phyloP scores from a whole-genome alignment of 129 eudicot genomes.

The carrot (Daucus carota) region DH1_v3.0 NC_030384.2:24590001-24590500 shows the following conservation, averaged over 20 bases:
- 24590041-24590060: slow-evolving; percentile 17
- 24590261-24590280: neutral
- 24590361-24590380: neutral
- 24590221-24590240: slow-evolving; percentile 87
- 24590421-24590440: neutral
- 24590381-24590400: neutral
- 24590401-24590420: neutral
- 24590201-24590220: slow-evolving; percentile 93
- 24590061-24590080: slow-evolving; percentile 16
- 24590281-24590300: too few species aligned
- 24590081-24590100: slow-evolving; percentile 10
- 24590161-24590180: slow-evolving; percentile 53
- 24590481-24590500: neutral
- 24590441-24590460: neutral
- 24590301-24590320: neutral
- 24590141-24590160: slow-evolving; percentile 3
- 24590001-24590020: slow-evolving; percentile 24
- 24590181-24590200: slow-evolving; percentile 85
- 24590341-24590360: neutral
- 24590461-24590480: neutral
- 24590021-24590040: slow-evolving; percentile 5
- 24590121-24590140: slow-evolving; percentile 7
- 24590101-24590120: slow-evolving; percentile 7
- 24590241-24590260: neutral
- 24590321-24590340: neutral